Conservation (phyloP, 441 rosid species). For the Biscutella laevigata region DNA sequence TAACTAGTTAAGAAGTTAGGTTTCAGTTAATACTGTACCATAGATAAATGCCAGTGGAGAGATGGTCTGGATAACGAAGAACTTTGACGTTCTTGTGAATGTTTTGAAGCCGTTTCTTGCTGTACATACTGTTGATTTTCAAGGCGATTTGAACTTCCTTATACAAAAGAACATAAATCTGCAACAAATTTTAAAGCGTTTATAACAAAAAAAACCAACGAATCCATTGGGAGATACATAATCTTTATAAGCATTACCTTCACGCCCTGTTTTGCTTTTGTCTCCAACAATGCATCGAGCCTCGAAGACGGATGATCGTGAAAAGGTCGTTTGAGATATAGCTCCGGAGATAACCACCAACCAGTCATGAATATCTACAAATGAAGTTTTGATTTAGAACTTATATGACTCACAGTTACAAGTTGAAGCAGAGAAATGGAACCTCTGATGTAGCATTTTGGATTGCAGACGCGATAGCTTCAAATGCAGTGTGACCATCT, state of each 20-base stretch:
- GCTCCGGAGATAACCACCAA: conserved; percentile 83
- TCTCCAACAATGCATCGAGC: conserved; percentile 57
- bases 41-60: conserved; percentile 54
- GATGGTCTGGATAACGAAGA: conserved; percentile 68
- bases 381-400: background rate
- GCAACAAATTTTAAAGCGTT: conserved; percentile 6
- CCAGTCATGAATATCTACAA: conserved; percentile 61
- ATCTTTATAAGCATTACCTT: conserved; percentile 32
- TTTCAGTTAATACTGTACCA: conserved; percentile 57
- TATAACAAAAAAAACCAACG: background rate
- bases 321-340: conserved; percentile 65
- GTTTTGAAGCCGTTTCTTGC: conserved; percentile 53
- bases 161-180: conserved; percentile 67
- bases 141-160: conserved; percentile 70
- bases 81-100: conserved; percentile 66
- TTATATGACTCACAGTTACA: background rate
- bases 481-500: conserved; percentile 70
- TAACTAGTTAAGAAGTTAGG: no score
- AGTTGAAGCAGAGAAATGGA: background rate
- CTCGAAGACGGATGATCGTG: conserved; percentile 40
- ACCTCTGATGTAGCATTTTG: conserved; percentile 67
- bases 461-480: conserved; percentile 57
- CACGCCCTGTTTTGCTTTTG: conserved; percentile 65
- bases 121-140: conserved; percentile 60
- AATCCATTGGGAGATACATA: background rate